Base-by-base conservation (phyloP, 371 early-diverging fungal species). In the Rhizopus stolonifer region DNA sequence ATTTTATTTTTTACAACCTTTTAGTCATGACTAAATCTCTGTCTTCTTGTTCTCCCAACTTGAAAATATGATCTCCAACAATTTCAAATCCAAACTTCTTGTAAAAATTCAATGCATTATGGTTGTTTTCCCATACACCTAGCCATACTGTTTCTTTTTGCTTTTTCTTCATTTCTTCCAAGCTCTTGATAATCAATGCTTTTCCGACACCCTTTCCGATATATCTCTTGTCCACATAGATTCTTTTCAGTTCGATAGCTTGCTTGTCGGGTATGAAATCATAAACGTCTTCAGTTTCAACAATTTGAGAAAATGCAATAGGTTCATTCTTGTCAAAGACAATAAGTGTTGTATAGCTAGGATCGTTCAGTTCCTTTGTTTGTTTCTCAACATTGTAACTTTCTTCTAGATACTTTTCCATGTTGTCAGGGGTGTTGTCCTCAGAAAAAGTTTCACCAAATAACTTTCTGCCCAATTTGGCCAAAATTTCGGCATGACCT, bases 61-160 rank as follows among this genome's bases (percentile, higher is more conserved):
- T 54, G 21, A 70, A 70, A 0, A 38, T 40, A 36, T 70, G 66
- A 4, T 58, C 9, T 0, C 70, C 70, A 10, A 66, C 70, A 33
- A 54, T 58, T 4, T 19, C 17, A 31, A 63, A 70, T 15, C 67
- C 70, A 1, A 56, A 43, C 0, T 33, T 59, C 19, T 57, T 18
- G 31, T 70, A 70, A 21, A 70, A 62, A 14, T 50, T 53, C 34
- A 65, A 52, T n/a, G 67, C 70, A 3, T 9, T 36, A 8, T 53
- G 54, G 15, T 70, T 70, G n/a, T 38, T 31, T 47, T 70, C 70
- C 67, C 70, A 70, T 25, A 70, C 70, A 26, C 70, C 70, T 7
- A 70, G 47, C 70, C 70, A 70, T 1, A 70, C 49, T 7, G 70
- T 70, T 39, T 58, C 59, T 26, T 59, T 65, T 3, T 52, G 56